Evolutionary conservation across 2,329 filamentous ascomycete genomes (phyloP), one percentile per base, ranked within the genome.

Genomic region (Claviceps pazoutovae): DNA sequence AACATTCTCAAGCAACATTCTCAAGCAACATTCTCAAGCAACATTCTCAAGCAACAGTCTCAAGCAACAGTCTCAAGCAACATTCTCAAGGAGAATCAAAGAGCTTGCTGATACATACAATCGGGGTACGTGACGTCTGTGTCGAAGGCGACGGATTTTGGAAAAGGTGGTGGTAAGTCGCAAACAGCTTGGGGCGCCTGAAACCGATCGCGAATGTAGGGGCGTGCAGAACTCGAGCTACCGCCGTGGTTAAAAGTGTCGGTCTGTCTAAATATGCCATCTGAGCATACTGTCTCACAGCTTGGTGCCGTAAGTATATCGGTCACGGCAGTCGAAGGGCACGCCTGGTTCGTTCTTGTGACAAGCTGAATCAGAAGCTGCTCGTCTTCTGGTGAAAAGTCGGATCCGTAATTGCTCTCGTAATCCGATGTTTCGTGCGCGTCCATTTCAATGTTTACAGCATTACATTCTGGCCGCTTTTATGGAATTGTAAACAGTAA

Each of bases 341-440:
- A 23, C n/a, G 16, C 26, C 21, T 43, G 30, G 37, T 54, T 53
- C 37, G 52, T 39, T 42, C 61, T 53, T 14, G 63, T 58, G 46
- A 61, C 60, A 41, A 71, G 59, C 48, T 66, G 53, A 50, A 64
- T 58, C 16, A 75, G 58, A 45, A 70, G 55, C 42, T 69, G 57
- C 53, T 76, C 74, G 34, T 76, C 73, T 30, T 76, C 73, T 1
- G 62, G 56, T 2, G 71, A 70, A 44, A 74, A 63, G 56, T 75
- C 69, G 58, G 72, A 74, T 53, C 66, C 70, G 60, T 71, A 75
- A 44, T 74, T 71, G 57, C 63, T 66, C 55, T 71, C 68, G 19
- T 19, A 13, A 16, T 52, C 50, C 48, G 34, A 26, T n/a, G n/a
- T 34, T 36, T 41, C 23, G 19, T 51, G 49, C 13, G n/a, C 23